Percentiles rank a stretch among this genome's conserved stretches.
Conservation (phyloP, 306 rosid species). For the Begonia peltatifolia region DNA sequence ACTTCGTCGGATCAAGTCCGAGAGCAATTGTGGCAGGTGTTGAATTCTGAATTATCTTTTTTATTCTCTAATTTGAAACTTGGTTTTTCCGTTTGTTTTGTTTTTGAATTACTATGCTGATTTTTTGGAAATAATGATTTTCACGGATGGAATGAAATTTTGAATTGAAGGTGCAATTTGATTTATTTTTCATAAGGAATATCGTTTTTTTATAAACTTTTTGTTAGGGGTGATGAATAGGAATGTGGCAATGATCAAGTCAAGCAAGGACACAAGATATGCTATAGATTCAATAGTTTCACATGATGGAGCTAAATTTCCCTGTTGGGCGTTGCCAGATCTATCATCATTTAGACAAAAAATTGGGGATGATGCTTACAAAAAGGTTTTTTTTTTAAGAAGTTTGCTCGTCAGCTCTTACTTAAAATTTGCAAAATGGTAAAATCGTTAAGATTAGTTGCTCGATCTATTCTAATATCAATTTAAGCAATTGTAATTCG, state of each 20-base stretch:
- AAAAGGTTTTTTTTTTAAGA: conserved; percentile 24
- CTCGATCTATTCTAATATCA: too few relatives aligned
- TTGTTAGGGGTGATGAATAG: conserved; percentile 11
- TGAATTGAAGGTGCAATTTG: not conserved
- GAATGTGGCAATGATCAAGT: conserved; percentile 72
- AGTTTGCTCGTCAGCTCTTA: too few relatives aligned
- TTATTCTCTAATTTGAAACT: too few relatives aligned
- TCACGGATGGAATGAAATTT: too few relatives aligned
- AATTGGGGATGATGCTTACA: conserved; percentile 53
- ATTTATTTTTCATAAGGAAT: not conserved
- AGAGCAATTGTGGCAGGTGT: conserved; percentile 48
- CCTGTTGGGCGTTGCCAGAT: conserved; percentile 76
- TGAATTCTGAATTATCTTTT: too few relatives aligned
- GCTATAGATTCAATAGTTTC: conserved; percentile 67
- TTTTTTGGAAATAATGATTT: too few relatives aligned
- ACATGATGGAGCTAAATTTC: conserved; percentile 67
- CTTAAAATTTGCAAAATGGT: too few relatives aligned
- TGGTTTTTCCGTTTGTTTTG: too few relatives aligned
- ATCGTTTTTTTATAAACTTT: too few relatives aligned
- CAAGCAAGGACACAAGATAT: conserved; percentile 67
- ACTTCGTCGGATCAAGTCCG: conserved; percentile 69
- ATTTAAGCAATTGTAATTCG: too few relatives aligned
- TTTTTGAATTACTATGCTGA: too few relatives aligned
- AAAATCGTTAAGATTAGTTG: too few relatives aligned
- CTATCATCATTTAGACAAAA: conserved; percentile 43